Base-by-base conservation (phyloP, 768 basidiomycete species). In the Cyathus striatus region DNA sequence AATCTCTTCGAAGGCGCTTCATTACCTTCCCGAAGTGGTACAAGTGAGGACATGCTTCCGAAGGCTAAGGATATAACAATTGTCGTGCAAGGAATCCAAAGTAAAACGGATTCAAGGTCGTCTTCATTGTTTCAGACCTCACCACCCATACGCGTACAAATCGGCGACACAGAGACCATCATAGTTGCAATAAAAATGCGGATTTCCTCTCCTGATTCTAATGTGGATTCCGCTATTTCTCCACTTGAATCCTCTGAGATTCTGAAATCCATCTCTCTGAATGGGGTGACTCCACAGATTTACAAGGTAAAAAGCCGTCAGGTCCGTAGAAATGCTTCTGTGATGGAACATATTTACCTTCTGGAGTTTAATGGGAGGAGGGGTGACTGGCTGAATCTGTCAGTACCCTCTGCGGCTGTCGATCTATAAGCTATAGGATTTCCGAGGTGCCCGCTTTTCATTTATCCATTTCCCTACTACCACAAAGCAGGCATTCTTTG, bases 311-410 rank as follows among this genome's bases (percentile, higher is more conserved):
- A 44, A 45, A 3, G 2, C 16, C 20, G 23, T 35, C 16, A 36
- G 13, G 6, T 18, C 9, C 14, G 18, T 37, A 41, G 23, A 5
- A 48, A 49, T 12, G 49, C 33, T 10, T 13, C 30, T 43, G 30
- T 9, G 12, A 32, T 32, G 30, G 30, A 32, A 6, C 30, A 43
- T 13, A 38, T 51, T 18, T 52, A 46, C 38, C 34, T 56, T 22
- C 49, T 58, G 20, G 56, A 58, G 27, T 52, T 63, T 38, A 43
- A 53, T 6, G 55, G 40, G 35, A 45, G 41, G 2, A 43, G 9
- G 18, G 55, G 54, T 41, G 56, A 57, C 36, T 46, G 38, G 20
- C 42, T 65, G 30, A 57, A 54, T 24, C 56, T 66, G 46, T 47
- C 45, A 13, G n/a, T n/a, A n/a, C n/a, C 40, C 47, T 30, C 13